Conservation (phyloP, 139 green algal species). For the Cymbomonas tetramitiformis region DNA sequence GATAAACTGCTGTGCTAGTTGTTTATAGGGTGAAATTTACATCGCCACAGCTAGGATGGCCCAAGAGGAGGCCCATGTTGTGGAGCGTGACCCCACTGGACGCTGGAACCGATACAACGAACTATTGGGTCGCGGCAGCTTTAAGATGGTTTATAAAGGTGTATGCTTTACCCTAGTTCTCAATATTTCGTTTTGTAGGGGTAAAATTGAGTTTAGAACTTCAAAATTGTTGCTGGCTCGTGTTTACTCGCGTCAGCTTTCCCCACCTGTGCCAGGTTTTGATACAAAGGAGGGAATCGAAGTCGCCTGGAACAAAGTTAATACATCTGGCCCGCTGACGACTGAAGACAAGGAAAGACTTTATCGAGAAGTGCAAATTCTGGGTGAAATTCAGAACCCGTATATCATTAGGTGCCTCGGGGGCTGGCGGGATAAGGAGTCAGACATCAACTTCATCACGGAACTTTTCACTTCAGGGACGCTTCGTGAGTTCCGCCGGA, state of each 20-base stretch:
- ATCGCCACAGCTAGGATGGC: no score
- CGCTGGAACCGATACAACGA: constrained; percentile 50
- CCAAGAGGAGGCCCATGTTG: constrained; percentile 30
- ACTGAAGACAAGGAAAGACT: constrained; percentile 71
- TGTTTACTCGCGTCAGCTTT: neutral
- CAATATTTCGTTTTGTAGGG: neutral
- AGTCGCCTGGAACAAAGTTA: constrained; percentile 91
- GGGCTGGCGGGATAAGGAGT: constrained; percentile 57
- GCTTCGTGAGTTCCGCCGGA: constrained; percentile 33
- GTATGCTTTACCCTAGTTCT: constrained; percentile 9
- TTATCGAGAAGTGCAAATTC: constrained; percentile 84
- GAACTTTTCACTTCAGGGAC: constrained; percentile 95
- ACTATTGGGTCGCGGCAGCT: constrained; percentile 78
- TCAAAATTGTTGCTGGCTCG: neutral
- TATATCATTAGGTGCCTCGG: constrained; percentile 97
- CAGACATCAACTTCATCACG: constrained; percentile 96
- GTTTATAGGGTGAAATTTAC: no score
- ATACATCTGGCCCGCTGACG: constrained; percentile 24
- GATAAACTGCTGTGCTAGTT: no score
- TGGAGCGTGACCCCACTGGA: constrained; percentile 48
- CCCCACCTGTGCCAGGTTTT: constrained; percentile 86
- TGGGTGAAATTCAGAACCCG: constrained; percentile 86
- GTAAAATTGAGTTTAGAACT: constrained; percentile 5
- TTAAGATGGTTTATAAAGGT: constrained; percentile 92
- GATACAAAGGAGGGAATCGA: constrained; percentile 82